Conservation (phyloP, 306 rosid genomes). For the Echinosophora koreensis region DNA sequence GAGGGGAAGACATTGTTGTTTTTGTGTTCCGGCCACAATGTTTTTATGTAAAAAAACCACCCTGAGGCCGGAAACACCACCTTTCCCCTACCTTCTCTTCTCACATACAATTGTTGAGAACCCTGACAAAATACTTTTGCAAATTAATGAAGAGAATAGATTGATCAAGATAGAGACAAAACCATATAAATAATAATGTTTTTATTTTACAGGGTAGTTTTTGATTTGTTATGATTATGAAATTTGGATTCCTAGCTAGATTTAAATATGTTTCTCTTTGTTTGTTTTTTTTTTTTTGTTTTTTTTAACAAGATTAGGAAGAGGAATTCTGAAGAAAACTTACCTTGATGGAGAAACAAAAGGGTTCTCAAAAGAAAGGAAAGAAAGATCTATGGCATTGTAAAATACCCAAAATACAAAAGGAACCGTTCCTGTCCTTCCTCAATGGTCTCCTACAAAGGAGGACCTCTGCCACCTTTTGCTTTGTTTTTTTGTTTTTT, state of each 20-base stretch:
- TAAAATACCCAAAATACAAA: slow-evolving; percentile 34
- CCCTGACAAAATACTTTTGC: slow-evolving; percentile 37
- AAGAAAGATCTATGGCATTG: slow-evolving; percentile 34
- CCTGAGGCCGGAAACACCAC: slow-evolving; percentile 51
- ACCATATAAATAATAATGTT: not conserved
- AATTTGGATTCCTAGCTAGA: not conserved
- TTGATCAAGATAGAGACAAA: not conserved
- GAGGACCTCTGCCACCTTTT: slow-evolving; percentile 53
- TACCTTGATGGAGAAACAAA: slow-evolving; percentile 55
- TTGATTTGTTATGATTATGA: not conserved
- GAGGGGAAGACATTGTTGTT: slow-evolving; percentile 56
- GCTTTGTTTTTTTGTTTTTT: slow-evolving; percentile 41
- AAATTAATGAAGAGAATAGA: not conserved
- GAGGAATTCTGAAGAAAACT: not conserved
- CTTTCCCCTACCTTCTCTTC: slow-evolving; percentile 48
- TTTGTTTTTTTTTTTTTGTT: no score
- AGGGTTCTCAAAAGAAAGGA: slow-evolving; percentile 50
- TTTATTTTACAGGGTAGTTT: not conserved
- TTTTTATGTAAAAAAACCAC: slow-evolving; percentile 34
- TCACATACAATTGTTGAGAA: slow-evolving; percentile 41
- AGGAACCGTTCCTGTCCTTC: slow-evolving; percentile 44
- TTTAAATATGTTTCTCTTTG: not conserved
- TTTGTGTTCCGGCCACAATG: slow-evolving; percentile 47
- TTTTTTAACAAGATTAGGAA: not conserved
- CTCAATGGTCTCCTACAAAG: slow-evolving; percentile 67